Base-by-base conservation (phyloP, 1,284 basidiomycete genomes). In the Tilletia setariae region DNA sequence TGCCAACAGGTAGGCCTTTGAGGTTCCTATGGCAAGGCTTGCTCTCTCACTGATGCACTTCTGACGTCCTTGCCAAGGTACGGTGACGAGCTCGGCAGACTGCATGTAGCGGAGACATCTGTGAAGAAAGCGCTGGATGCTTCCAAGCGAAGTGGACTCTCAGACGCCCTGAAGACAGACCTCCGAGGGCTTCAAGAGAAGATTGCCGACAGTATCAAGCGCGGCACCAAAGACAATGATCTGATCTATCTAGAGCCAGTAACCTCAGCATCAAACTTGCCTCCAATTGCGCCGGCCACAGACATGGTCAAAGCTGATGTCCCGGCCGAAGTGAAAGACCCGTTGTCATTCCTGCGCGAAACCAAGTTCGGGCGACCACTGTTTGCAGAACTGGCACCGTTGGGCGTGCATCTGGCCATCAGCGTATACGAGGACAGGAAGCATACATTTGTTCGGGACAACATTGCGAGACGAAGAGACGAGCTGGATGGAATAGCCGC, bases 211-310 rank as follows among this genome's bases (percentile, higher is more conserved):
- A 84, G 85, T 25, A 77, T 86, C 23, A 83, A 85, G 1, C 87
- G 92, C 16, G 92, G 94, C 0, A 82, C 79, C 70, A 88, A 92
- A 32, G 96, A 98, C 83, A 99, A 99, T 79, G 92, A 97, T 82
- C 85, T 98, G 4, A 96, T 99, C 65, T 99, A 98, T 84, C 91
- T 97, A 74, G 87, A 93, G 68, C 89, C 92, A 59, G 87, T 96
- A 0, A 94, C 93, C 0, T 85, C 92, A 0, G 79, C 87, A 1
- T 88, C 90, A 1, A 86, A 89, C 32, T 86, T 97, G 2, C 84
- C 90, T 0, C 81, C 86, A 0, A 89, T 98, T 61, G 84, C 85
- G 47, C 88, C 89, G 25, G 88, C 89, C 1, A 84, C 87, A 2
- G 56, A 21, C 56, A 88, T 98, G 83, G 92, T 90, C 40, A 87